phyloP scores from a whole-genome alignment of 2,329 filamentous ascomycete genomes.

The Rosellinia necatrix region DNA sequence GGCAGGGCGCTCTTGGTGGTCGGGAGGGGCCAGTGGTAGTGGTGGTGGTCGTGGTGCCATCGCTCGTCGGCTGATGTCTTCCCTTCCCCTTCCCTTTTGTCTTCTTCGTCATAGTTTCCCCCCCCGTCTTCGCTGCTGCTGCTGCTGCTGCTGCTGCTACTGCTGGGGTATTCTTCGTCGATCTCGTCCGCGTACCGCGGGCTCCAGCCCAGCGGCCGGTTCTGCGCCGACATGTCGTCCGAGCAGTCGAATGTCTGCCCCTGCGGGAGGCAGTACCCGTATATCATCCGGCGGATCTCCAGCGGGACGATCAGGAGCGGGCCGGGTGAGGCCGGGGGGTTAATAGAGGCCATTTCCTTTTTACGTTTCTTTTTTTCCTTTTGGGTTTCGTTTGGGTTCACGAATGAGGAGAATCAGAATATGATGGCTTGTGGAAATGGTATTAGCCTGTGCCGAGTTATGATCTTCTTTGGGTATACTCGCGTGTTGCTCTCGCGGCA shows the following conservation, averaged over 20 bases:
- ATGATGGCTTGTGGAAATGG: neutral
- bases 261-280: conserved; percentile 16
- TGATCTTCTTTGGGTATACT: no score
- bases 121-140: no score
- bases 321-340: neutral
- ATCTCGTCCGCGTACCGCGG: conserved; percentile 4
- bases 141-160: no score
- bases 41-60: neutral
- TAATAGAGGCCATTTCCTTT: conserved; percentile 4
- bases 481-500: no score
- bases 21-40: neutral
- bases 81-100: no score
- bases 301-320: conserved; percentile 5
- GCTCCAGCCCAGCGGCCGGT: conserved; percentile 8
- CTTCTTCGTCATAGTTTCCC: no score
- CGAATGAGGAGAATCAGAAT: neutral
- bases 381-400: neutral
- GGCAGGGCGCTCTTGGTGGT: conserved; percentile 7
- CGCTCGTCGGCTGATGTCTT: no score
- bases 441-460: no score
- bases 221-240: conserved; percentile 18
- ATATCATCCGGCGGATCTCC: conserved; percentile 15
- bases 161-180: conserved; percentile 1
- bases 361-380: no score
- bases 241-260: conserved; percentile 10